phyloP scores from a whole-genome alignment of 2,329 filamentous ascomycete genomes.

The Talaromyces sp. region DNA sequence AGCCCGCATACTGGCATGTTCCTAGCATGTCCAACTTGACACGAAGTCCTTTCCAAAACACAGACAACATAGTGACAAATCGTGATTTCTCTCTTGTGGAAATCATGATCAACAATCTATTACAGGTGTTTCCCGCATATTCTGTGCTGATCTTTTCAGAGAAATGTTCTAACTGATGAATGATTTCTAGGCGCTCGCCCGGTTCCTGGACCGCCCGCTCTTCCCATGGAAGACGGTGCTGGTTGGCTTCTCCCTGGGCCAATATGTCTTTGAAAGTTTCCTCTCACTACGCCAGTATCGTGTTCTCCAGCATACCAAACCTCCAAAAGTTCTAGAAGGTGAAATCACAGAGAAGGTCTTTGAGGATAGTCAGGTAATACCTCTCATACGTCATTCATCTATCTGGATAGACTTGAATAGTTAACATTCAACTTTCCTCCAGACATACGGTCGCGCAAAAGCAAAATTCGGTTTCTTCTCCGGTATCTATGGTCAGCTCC shows the following conservation, averaged over 20 bases:
- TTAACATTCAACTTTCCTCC: slow-evolving; percentile 11
- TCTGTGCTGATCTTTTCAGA: background rate
- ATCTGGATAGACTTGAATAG: background rate
- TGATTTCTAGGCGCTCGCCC: slow-evolving; percentile 63
- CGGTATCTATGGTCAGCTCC: slow-evolving; percentile 79
- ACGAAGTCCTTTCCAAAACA: slow-evolving; percentile 8
- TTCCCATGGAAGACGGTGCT: slow-evolving; percentile 99
- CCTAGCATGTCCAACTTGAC: slow-evolving; percentile 2
- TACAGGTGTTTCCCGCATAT: background rate
- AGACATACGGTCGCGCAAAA: slow-evolving; percentile 93
- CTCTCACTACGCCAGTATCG: slow-evolving; percentile 87
- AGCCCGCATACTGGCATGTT: slow-evolving; percentile 4
- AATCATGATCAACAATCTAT: slow-evolving; percentile 16
- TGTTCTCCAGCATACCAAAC: slow-evolving; percentile 73
- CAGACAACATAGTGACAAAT: background rate
- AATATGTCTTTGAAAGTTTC: slow-evolving; percentile 87
- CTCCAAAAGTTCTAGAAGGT: slow-evolving; percentile 81
- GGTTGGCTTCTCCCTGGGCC: slow-evolving; percentile 86
- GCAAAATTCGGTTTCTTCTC: slow-evolving; percentile 82
- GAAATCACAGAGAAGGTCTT: slow-evolving; percentile 89
- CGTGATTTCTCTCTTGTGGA: slow-evolving; percentile 1
- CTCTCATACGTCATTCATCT: background rate
- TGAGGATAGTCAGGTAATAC: slow-evolving; percentile 78
- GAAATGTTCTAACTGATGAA: slow-evolving; percentile 4
- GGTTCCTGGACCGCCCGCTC: slow-evolving; percentile 81